Evolutionary conservation across 2,329 filamentous ascomycete genomes (phyloP), one percentile per base, ranked within the genome.

Genomic region (Colletotrichum tanaceti): DNA sequence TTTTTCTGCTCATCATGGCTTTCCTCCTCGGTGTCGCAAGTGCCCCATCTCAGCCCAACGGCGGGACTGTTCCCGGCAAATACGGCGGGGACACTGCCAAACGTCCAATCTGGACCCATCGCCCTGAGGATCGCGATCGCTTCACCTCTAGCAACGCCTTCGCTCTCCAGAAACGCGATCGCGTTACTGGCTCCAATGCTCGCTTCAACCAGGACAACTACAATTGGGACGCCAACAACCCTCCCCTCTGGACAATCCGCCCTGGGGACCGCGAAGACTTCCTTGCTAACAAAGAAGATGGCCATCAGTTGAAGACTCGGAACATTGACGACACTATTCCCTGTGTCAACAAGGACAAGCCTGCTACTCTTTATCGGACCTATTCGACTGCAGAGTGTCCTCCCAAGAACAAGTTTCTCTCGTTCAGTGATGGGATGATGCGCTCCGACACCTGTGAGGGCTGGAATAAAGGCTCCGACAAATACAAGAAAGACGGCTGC

Each of bases 71-170:
- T 24, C 16, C 44, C 13, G 5, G n/a, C 9, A 18, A 28, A 2
- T 14, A 46, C 9, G 28, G 47, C 59, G 58, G 59, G 44, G 60
- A 57, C 32, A 20, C 41, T 6, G 46, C 20, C n/a, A 14, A 58
- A 5, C 59, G 59, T 53, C 59, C 64, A 11, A 18, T 52, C 44
- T 67, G 65, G 65, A 13, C 65, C n/a, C 32, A 58, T 7, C 65
- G 59, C 13, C 52, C 52, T 0, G 53, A 58, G 2, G 47, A 68
- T 4, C 62, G 18, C 2, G n/a, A 47, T 6, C 13, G 18, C 14
- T 35, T 47, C 32, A 32, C 35, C 11, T 6, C 5, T 13, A 28
- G 14, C n/a, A 14, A 18, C 16, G 6, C 18, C 1, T 20, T 32
- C 3, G 5, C 16, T n/a, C 9, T 39, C 32, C 10, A 22, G 4